phyloP scores from a whole-genome alignment of 352 stramenopile species.

The Globisporangium spinosum region DNA sequence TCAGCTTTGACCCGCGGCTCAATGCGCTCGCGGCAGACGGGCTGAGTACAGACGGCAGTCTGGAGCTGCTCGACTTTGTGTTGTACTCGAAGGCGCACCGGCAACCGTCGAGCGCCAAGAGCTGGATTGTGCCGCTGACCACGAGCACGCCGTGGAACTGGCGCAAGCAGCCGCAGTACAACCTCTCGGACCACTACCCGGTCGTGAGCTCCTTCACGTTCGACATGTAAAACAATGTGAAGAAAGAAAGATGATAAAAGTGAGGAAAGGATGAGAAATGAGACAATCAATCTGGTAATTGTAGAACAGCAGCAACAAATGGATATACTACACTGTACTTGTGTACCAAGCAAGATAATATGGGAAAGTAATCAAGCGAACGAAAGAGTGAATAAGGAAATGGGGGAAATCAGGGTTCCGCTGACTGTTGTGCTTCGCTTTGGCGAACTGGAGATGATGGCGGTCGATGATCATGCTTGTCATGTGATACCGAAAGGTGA shows the following conservation, averaged over 20 bases:
- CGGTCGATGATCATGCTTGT: no score
- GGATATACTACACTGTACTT: not conserved
- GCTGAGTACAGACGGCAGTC: constrained; percentile 66
- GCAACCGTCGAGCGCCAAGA: constrained; percentile 46
- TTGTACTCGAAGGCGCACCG: constrained; percentile 55
- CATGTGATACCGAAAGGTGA: not conserved
- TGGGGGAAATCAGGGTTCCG: not conserved
- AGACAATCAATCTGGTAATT: not conserved
- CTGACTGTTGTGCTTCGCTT: no score
- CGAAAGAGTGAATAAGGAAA: not conserved
- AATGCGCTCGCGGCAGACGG: constrained; percentile 64
- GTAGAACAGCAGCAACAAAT: not conserved
- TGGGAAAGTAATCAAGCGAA: not conserved
- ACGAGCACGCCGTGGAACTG: constrained; percentile 51
- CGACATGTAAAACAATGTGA: constrained; percentile 43
- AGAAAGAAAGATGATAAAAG: not conserved
- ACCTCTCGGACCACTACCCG: constrained; percentile 78
- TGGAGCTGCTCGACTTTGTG: constrained; percentile 75
- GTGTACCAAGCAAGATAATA: not conserved
- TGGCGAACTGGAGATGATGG: not conserved
- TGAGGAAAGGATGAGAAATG: not conserved
- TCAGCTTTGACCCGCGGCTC: constrained; percentile 69
- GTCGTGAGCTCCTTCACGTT: constrained; percentile 70
- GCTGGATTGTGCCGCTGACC: constrained; percentile 61
- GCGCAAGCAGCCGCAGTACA: constrained; percentile 56